These are phyloP conservation scores for Yamadazyma epiphylla DNA, from an alignment of 1,139 yeast species.

Conservation along the genomic window DNA sequence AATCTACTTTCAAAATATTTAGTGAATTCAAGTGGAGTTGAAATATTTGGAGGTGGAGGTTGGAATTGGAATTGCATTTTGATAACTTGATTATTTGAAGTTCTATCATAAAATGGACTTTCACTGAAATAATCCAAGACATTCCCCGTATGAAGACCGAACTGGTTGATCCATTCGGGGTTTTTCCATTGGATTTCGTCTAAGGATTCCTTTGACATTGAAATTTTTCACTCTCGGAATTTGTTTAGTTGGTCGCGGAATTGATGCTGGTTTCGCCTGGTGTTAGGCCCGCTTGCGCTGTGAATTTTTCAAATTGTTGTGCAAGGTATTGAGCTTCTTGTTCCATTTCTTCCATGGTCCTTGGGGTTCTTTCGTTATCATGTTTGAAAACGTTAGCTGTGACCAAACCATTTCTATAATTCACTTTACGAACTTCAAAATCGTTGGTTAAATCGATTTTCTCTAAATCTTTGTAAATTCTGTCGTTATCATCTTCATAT, in stretches of 20 bases:
- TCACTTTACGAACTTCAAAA: slow-evolving; percentile 23
- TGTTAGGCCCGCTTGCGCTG: too few species aligned
- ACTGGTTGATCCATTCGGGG: slow-evolving; percentile 93
- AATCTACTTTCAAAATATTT: slow-evolving; percentile 53
- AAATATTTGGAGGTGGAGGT: slow-evolving; percentile 41
- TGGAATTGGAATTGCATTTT: slow-evolving; percentile 94
- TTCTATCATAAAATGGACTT: slow-evolving; percentile 91
- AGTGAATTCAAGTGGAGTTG: slow-evolving; percentile 24
- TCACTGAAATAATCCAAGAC: slow-evolving; percentile 90
- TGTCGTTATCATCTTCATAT: slow-evolving; percentile 68
- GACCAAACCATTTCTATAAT: slow-evolving; percentile 3
- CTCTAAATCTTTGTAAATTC: slow-evolving; percentile 60
- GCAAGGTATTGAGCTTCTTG: slow-evolving; percentile 56
- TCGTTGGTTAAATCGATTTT: slow-evolving; percentile 33
- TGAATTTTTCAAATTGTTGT: slow-evolving; percentile 36
- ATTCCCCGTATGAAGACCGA: slow-evolving; percentile 82
- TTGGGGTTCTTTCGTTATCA: slow-evolving; percentile 42
- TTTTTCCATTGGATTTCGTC: slow-evolving; percentile 97
- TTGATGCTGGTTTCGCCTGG: too few species aligned
- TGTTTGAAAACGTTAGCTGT: background rate
- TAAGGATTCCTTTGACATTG: slow-evolving; percentile 25
- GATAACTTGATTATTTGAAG: slow-evolving; percentile 89
- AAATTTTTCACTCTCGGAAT: too few species aligned
- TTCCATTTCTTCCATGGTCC: slow-evolving; percentile 61
- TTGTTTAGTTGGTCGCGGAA: too few species aligned